Evolutionary conservation across 1,284 basidiomycete genomes (phyloP), one percentile per base, ranked within the genome.

Genomic region (Ceratobasidium sp.): DNA sequence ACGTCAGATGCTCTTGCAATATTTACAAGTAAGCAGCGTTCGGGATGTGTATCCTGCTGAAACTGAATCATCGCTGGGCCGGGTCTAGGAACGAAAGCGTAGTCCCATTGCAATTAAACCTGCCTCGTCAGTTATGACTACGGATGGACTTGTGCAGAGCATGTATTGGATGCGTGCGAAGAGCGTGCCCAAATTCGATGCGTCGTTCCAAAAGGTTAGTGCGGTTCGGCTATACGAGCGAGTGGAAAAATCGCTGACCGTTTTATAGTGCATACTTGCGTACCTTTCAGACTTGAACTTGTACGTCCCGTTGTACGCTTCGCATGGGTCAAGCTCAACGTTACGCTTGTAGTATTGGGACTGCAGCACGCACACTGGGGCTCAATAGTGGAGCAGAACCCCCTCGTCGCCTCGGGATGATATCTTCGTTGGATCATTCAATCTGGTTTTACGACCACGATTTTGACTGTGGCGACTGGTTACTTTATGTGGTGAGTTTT

Each of bases 251-350:
- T 11, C 53, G 22, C 48, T 34, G 63, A 24, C 27, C 11, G 34
- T 5, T n/a, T 27, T 65, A 2, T 78, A 95, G 92, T 94, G 92
- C 78, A 94, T 97, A 75, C 85, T 96, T 65, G 89, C 90, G 2
- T 97, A 95, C 79, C 86, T 95, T 69, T 94, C 94, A 1, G 95
- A 97, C 81, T 83, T 93, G 58, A 86, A 91, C 79, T 92, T 96
- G 92, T 93, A 79, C 58, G 88, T 82, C 31, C 34, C 19, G 24
- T 1, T 73, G 43, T 56, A 41, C 22, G 51, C 53, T 73, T 31
- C 27, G 29, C 27, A 14, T 29, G 64, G 43, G 13, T 53, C 53
- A 13, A n/a, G 48, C 58, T 72, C 64, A 65, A 58, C 73, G 64
- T 77, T 16, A 77, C 69, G 74, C 74, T 61, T 76, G 31, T 71